These are phyloP conservation scores for Candida namnaoensis DNA, from an alignment of 805 yeast species.

Conservation along the genomic window DNA sequence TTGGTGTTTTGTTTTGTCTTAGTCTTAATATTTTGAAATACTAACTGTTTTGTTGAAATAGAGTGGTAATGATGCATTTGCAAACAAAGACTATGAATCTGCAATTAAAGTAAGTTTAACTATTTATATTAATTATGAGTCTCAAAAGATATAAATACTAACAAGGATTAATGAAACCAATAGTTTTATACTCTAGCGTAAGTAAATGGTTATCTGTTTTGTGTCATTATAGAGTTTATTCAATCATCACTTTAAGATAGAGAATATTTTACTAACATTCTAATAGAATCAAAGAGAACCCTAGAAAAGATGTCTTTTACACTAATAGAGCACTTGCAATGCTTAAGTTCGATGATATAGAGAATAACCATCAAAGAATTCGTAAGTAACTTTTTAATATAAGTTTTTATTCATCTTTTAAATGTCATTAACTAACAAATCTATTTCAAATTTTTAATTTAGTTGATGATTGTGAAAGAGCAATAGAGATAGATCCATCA, in stretches of 20 bases:
- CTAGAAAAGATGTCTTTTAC: not conserved
- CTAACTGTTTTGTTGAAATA: not conserved
- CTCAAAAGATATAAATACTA: too few relatives aligned
- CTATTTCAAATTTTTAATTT: too few relatives aligned
- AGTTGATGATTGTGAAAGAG: conserved; percentile 15
- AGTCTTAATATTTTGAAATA: not conserved
- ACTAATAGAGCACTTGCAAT: conserved; percentile 1
- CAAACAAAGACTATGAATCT: not conserved
- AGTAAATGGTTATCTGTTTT: not conserved
- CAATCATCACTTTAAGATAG: too few relatives aligned
- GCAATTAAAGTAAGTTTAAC: conserved; percentile 1
- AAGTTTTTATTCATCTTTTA: too few relatives aligned
- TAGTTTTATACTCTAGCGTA: not conserved
- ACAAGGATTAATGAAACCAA: too few relatives aligned
- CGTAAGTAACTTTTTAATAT: conserved; percentile 1
- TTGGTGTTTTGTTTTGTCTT: too few relatives aligned
- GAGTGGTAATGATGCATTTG: conserved; percentile 2
- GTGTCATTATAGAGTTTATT: too few relatives aligned
- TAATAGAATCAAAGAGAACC: not conserved
- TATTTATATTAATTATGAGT: not conserved
- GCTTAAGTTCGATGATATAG: conserved; percentile 4
- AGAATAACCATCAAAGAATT: conserved; percentile 16
- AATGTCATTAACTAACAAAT: too few relatives aligned
- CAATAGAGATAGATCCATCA: conserved; percentile 15
- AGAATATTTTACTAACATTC: not conserved